Evolutionary conservation across 1,284 basidiomycete species (phyloP), one percentile per base, ranked within the genome.

Genomic region (Somion occarium): DNA sequence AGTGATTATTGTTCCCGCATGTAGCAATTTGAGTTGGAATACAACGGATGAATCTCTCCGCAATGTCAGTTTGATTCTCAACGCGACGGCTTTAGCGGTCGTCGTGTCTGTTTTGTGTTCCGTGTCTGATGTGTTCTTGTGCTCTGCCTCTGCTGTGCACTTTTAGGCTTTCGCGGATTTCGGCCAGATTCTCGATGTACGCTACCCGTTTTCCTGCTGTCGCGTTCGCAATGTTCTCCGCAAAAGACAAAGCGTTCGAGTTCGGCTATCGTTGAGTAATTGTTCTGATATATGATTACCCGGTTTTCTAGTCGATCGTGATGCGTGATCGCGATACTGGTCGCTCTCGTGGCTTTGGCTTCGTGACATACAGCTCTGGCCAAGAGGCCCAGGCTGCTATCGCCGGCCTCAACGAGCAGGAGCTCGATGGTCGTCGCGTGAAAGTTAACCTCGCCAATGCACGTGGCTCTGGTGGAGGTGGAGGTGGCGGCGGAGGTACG

Each of bases 251-350:
- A 18, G 45, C 45, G 25, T 47, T 38, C 13, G n/a, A 12, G 45
- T 38, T 27, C 25, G 45, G 45, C 25, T 27, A 20, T 18, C 13
- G 15, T 5, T 47, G 18, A 47, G 45, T 20, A 18, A 19, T 38
- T 55, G 18, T 49, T 18, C 27, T 49, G 42, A 53, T 54, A 49
- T 59, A 70, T 62, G 55, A 22, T 46, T 52, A 43, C 45, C 46
- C 15, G 52, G 18, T 41, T 49, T 49, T 67, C 12, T 59, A 93
- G 91, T 89, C 88, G 63, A 91, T 93, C 71, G 93, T 97, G 74
- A 96, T 96, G 93, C 91, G 93, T 76, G 94, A 97, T 76, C 91
- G 93, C 66, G 93, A 96, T 69, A 96, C 94, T 58, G 91, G 92
- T 60, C 91, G 93, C 67, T 96, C 93, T 61, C 91, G 94, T 65